phyloP scores from a whole-genome alignment of 495 filamentous ascomycete species.

The Penicillium coprophilum region DNA sequence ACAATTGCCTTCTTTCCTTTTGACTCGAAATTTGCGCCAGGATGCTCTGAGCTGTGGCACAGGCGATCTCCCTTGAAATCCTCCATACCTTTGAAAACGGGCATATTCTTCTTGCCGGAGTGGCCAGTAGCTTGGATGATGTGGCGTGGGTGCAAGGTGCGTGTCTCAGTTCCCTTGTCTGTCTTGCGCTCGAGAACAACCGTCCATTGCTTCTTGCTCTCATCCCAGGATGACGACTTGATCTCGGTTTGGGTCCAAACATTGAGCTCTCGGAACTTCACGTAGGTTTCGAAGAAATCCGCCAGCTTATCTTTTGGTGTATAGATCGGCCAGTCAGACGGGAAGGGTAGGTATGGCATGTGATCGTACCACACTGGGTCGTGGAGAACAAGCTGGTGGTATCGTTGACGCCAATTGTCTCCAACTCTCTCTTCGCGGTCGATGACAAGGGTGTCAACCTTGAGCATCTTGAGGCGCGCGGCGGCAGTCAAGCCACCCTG shows the following conservation, averaged over 20 bases:
- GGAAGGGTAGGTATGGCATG: slow-evolving; percentile 70
- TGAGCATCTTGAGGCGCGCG: slow-evolving; percentile 74
- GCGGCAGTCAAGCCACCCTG: slow-evolving; percentile 58
- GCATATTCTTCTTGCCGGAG: slow-evolving; percentile 66
- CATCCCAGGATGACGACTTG: slow-evolving; percentile 52
- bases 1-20: slow-evolving; percentile 68
- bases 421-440: slow-evolving; percentile 66
- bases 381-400: slow-evolving; percentile 64
- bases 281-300: slow-evolving; percentile 76
- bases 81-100: slow-evolving; percentile 60
- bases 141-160: slow-evolving; percentile 64
- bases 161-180: slow-evolving; percentile 51
- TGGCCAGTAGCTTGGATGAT: slow-evolving; percentile 73
- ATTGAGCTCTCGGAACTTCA: slow-evolving; percentile 70
- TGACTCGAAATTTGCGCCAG: slow-evolving; percentile 50
- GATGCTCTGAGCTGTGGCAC: slow-evolving; percentile 71
- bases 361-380: slow-evolving; percentile 79
- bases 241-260: slow-evolving; percentile 65
- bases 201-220: slow-evolving; percentile 57
- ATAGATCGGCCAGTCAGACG: slow-evolving; percentile 63
- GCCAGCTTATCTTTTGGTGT: slow-evolving; percentile 81
- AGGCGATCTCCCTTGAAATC: slow-evolving; percentile 53
- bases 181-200: slow-evolving; percentile 53
- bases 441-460: slow-evolving; percentile 61
- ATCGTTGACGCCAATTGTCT: slow-evolving; percentile 75